A percentile compares a stretch with the other conserved stretches of the same genome.
These are phyloP conservation scores for Gyromitra esculenta DNA, from an alignment of 2,329 filamentous ascomycete species.

Conservation along the genomic window DNA sequence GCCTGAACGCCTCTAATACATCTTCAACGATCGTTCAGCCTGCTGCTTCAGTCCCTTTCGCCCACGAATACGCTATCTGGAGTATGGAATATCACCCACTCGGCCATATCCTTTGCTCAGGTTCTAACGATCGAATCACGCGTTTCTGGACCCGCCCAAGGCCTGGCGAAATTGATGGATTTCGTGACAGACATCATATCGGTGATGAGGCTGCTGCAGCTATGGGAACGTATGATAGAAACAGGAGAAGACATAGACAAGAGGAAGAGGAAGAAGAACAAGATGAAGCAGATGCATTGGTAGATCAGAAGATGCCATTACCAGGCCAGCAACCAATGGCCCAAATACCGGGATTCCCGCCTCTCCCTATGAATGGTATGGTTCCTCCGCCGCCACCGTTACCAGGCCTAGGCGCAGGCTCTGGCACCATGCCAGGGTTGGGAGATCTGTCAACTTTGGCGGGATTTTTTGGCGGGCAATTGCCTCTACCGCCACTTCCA, in stretches of 20 bases:
- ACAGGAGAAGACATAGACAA: constrained; percentile 79
- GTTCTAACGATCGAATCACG: constrained; percentile 95
- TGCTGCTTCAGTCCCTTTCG: constrained; percentile 84
- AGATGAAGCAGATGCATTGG: constrained; percentile 89
- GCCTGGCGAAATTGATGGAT: constrained; percentile 84
- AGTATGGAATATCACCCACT: constrained; percentile 97
- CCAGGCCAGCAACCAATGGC: constrained; percentile 60
- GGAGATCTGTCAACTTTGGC: constrained; percentile 62
- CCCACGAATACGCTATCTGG: constrained; percentile 96
- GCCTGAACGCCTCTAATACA: constrained; percentile 74
- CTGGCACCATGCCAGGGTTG: constrained; percentile 59
- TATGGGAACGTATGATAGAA: constrained; percentile 90
- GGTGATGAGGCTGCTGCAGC: constrained; percentile 92
- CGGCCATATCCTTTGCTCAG: constrained; percentile 92
- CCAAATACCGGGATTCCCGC: constrained; percentile 71
- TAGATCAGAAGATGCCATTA: constrained; percentile 85
- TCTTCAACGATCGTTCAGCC: constrained; percentile 89
- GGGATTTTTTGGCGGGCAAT: constrained; percentile 63
- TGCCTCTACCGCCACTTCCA: constrained; percentile 65
- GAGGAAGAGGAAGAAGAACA: constrained; percentile 97
- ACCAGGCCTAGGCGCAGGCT: constrained; percentile 64
- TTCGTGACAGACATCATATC: constrained; percentile 94
- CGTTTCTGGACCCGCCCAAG: constrained; percentile 94
- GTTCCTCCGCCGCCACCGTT: constrained; percentile 61
- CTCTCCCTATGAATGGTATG: constrained; percentile 63